phyloP scores from a whole-genome alignment of 257 asterid genomes.

The Datura wrightii region DNA sequence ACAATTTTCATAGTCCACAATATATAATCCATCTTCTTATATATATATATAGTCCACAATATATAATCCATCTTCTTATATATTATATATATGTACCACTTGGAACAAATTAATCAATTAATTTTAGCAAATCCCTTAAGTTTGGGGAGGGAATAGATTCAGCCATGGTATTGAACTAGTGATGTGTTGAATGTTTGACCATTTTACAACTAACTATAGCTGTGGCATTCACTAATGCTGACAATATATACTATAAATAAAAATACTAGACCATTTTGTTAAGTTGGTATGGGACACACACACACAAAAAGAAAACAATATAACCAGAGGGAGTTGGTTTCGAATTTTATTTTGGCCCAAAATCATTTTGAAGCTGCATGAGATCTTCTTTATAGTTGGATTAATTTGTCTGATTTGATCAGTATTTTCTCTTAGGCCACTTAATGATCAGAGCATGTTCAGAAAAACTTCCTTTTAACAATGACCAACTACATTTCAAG shows the following conservation, averaged over 20 bases:
- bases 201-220: neutral
- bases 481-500: neutral
- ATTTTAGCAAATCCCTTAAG: conserved; percentile 9
- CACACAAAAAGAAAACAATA: too few relatives aligned
- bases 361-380: neutral
- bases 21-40: neutral
- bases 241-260: neutral
- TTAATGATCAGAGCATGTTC: neutral
- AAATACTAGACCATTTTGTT: neutral
- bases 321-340: neutral
- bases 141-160: neutral
- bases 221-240: neutral
- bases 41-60: neutral
- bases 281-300: neutral
- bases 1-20: neutral
- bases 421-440: neutral
- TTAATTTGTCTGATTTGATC: neutral
- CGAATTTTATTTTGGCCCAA: neutral
- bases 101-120: neutral
- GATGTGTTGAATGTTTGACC: neutral
- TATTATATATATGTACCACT: neutral
- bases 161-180: neutral
- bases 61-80: neutral
- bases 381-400: neutral
- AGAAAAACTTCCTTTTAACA: neutral